These are phyloP conservation scores for Colletotrichum liriopes DNA, from an alignment of 2,329 filamentous ascomycete genomes.

Conservation along the genomic window DNA sequence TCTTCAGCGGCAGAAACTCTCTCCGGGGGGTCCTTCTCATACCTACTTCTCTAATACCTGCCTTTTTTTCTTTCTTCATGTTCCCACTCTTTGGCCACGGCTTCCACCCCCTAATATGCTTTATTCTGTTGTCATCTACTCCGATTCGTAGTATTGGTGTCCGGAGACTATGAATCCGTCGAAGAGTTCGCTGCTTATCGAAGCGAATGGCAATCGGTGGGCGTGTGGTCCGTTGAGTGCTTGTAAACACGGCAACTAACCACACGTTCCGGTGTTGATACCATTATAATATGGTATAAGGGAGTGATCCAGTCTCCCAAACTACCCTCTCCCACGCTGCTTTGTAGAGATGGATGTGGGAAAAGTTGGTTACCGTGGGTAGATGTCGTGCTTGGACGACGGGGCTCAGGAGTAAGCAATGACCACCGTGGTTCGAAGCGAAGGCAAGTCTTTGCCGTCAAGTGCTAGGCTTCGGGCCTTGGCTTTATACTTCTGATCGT, in stretches of 20 bases:
- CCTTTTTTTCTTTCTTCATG: neutral
- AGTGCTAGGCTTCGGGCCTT: neutral
- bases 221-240: neutral
- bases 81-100: neutral
- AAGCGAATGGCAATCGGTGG: neutral
- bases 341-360: neutral
- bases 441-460: neutral
- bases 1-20: neutral
- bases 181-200: neutral
- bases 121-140: neutral
- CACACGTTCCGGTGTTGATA: neutral
- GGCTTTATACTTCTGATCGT: neutral
- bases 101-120: neutral
- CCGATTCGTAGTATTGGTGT: neutral
- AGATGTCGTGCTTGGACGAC: neutral
- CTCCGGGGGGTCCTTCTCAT: neutral
- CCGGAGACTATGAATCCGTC: neutral
- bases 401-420: neutral
- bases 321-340: neutral
- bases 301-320: neutral
- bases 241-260: neutral
- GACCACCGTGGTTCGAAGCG: neutral
- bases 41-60: neutral
- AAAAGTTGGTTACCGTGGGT: too few relatives aligned
- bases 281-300: too few relatives aligned